Conservation (phyloP, 2,329 filamentous ascomycete genomes). For the Colletotrichum liaoningense region DNA sequence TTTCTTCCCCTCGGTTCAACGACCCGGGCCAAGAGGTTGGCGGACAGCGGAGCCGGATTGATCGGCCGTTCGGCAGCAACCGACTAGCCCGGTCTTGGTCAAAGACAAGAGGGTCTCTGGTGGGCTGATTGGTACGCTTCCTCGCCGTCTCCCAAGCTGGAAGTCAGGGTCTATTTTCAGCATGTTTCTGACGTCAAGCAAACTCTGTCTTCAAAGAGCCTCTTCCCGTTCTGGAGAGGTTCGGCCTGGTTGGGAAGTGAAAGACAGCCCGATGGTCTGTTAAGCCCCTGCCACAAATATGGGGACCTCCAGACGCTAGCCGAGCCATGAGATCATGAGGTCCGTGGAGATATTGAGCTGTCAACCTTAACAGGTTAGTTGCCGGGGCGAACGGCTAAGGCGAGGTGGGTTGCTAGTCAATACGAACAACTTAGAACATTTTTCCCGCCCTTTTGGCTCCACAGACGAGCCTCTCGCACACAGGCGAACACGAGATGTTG, state of each 20-base stretch:
- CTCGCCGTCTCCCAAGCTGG: neutral
- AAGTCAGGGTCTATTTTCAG: conserved; percentile 6
- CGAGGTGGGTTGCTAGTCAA: conserved; percentile 10
- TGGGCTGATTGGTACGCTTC: conserved; percentile 12
- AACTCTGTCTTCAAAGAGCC: neutral
- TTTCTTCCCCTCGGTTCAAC: neutral
- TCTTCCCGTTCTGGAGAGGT: neutral
- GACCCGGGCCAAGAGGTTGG: conserved; percentile 10
- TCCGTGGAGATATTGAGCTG: conserved; percentile 20
- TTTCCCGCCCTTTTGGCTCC: conserved; percentile 12
- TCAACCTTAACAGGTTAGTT: conserved; percentile 19
- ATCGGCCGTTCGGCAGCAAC: conserved; percentile 14
- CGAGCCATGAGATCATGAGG: conserved; percentile 25
- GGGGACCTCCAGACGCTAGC: conserved; percentile 8
- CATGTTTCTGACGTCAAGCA: conserved; percentile 21
- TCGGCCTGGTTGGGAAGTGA: neutral
- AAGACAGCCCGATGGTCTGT: neutral
- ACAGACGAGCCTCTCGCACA: neutral
- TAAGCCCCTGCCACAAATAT: conserved; percentile 17
- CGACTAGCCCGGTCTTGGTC: conserved; percentile 2
- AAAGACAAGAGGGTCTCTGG: neutral
- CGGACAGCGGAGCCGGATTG: conserved; percentile 7
- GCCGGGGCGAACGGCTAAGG: conserved; percentile 11
- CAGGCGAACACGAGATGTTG: conserved; percentile 29
- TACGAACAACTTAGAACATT: conserved; percentile 13